These are phyloP conservation scores for Martiniozyma abietophila DNA, from an alignment of 805 yeast genomes.

Conservation along the genomic window DNA sequence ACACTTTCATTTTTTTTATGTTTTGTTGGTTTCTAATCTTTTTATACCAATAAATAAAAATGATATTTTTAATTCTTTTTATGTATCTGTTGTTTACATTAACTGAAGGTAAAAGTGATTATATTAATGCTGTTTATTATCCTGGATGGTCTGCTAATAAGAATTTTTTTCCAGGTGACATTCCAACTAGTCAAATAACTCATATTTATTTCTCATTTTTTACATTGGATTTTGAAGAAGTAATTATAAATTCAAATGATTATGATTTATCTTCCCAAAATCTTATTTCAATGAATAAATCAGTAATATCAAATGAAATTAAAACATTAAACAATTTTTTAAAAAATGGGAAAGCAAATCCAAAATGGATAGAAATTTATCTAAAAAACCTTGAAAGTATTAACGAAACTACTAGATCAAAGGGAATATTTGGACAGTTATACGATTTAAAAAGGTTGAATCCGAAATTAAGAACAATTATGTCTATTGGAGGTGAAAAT, in stretches of 20 bases:
- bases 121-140: slow-evolving; percentile 30
- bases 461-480: slow-evolving; percentile 39
- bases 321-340: no score
- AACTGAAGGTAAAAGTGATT: neutral
- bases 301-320: no score
- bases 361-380: slow-evolving; percentile 4
- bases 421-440: slow-evolving; percentile 25
- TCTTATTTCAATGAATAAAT: neutral
- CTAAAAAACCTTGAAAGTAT: neutral
- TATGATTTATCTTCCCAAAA: neutral
- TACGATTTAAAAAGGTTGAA: slow-evolving; percentile 20
- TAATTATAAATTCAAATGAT: neutral
- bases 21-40: no score
- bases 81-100: neutral
- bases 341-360: no score
- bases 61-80: no score
- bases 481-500: slow-evolving; percentile 82
- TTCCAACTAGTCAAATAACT: slow-evolving; percentile 49
- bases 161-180: slow-evolving; percentile 47
- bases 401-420: slow-evolving; percentile 3
- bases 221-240: slow-evolving; percentile 34
- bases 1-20: no score
- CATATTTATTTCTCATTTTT: slow-evolving; percentile 76
- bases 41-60: no score
- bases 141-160: slow-evolving; percentile 66